Conservation (phyloP, 2,329 filamentous ascomycete species). For the Colletotrichum sp. region DNA sequence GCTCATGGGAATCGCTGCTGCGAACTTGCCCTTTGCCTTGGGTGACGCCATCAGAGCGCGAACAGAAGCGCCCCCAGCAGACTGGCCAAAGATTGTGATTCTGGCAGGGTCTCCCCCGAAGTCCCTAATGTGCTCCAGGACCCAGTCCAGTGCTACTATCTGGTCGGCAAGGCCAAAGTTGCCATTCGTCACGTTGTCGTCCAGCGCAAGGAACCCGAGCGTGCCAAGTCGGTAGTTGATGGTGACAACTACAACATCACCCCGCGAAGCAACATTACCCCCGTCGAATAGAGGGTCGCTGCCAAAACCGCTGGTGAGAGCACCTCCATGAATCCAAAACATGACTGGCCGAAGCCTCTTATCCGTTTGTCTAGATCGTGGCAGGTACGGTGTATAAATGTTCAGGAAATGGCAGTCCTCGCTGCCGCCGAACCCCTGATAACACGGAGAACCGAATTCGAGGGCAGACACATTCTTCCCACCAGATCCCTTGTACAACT, state of each 20-base stretch:
- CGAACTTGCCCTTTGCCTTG: constrained; percentile 51
- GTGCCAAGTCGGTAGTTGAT: constrained; percentile 67
- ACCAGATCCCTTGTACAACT: constrained; percentile 33
- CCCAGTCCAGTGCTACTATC: constrained; percentile 54
- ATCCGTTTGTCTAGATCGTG: constrained; percentile 27
- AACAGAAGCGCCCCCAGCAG: constrained; percentile 58
- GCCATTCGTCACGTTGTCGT: constrained; percentile 48
- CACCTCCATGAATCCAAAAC: constrained; percentile 52
- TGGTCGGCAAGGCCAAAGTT: constrained; percentile 57
- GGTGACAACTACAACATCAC: constrained; percentile 57
- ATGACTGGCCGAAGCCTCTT: constrained; percentile 49
- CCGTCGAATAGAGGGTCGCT: constrained; percentile 50
- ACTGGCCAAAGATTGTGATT: constrained; percentile 61
- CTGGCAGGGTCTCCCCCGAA: constrained; percentile 63
- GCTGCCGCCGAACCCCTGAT: constrained; percentile 36
- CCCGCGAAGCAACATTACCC: constrained; percentile 48
- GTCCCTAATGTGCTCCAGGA: constrained; percentile 54
- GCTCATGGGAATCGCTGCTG: constrained; percentile 48
- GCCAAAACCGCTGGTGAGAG: constrained; percentile 42
- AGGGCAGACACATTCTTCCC: constrained; percentile 31
- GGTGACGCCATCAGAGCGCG: constrained; percentile 55
- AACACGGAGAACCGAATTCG: constrained; percentile 36
- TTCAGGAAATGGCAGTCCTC: constrained; percentile 53
- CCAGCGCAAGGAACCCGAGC: constrained; percentile 62
- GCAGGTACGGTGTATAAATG: constrained; percentile 47